A percentile compares a stretch with the other conserved stretches of the same genome.
Evolutionary conservation across 2,329 filamentous ascomycete genomes (phyloP).

Genomic region (Pestalotiopsis sp.): DNA sequence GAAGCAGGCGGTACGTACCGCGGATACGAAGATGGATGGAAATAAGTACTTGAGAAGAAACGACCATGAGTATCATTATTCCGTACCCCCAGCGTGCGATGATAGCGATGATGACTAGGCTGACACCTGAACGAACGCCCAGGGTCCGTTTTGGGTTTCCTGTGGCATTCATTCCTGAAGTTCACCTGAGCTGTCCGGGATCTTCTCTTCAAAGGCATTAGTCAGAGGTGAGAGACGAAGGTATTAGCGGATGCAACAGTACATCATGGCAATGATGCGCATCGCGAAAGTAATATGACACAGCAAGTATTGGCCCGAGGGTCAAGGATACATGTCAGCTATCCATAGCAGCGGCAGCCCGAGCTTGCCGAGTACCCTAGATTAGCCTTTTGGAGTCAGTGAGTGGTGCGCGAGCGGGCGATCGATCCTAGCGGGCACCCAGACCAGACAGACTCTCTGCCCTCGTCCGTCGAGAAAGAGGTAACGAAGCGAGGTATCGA

Average conservation of each 20-base stretch:
- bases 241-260: slow-evolving; percentile 9
- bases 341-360: slow-evolving; percentile 1
- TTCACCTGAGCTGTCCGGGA: background rate
- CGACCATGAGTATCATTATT: background rate
- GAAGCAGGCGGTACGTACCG: background rate
- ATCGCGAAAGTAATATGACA: background rate
- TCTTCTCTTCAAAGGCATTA: slow-evolving; percentile 1
- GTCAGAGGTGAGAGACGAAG: slow-evolving; percentile 1
- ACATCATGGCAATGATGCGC: slow-evolving; percentile 7
- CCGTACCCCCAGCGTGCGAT: background rate
- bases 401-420: background rate
- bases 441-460: background rate
- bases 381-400: background rate
- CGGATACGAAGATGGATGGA: background rate
- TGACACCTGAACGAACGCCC: slow-evolving; percentile 5
- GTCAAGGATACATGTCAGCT: slow-evolving; percentile 1
- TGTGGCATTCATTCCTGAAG: background rate
- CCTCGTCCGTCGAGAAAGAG: background rate
- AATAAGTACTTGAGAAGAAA: background rate
- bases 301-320: slow-evolving; percentile 2
- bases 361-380: slow-evolving; percentile 7
- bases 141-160: background rate
- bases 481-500: background rate
- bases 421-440: background rate
- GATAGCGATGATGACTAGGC: slow-evolving; percentile 1